These are phyloP conservation scores for Starmerella potacharoeniae DNA, from an alignment of 805 yeast species.

Conservation along the genomic window DNA sequence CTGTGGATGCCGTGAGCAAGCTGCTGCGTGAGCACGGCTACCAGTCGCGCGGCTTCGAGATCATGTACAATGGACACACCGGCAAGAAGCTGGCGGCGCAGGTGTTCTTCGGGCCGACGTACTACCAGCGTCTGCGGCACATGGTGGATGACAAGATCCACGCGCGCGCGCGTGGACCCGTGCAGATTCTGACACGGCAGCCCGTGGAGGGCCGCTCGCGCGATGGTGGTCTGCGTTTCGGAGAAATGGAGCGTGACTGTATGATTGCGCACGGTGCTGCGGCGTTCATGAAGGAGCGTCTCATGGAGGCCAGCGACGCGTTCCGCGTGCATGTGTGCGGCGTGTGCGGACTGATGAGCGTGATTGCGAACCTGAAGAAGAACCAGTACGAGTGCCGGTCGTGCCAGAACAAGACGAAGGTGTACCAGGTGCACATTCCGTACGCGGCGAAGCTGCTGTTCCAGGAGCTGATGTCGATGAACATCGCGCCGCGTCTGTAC, in stretches of 20 bases:
- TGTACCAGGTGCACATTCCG: slow-evolving; percentile 94
- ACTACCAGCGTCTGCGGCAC: slow-evolving; percentile 95
- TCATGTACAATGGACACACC: slow-evolving; percentile 97
- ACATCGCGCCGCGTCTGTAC: slow-evolving; percentile 91
- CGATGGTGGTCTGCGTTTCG: slow-evolving; percentile 98
- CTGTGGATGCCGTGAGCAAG: slow-evolving; percentile 92
- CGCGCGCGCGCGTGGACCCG: slow-evolving; percentile 98
- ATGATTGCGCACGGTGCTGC: slow-evolving; percentile 99
- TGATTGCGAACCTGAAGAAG: slow-evolving; percentile 93
- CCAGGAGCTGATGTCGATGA: slow-evolving; percentile 99
- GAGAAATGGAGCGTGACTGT: slow-evolving; percentile 99
- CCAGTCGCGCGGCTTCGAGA: slow-evolving; percentile 97
- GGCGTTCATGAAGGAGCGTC: slow-evolving; percentile 90
- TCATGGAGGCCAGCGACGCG: slow-evolving; percentile 99
- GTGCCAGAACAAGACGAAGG: slow-evolving; percentile 96
- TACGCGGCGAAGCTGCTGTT: slow-evolving; percentile 95
- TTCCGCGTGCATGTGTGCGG: slow-evolving; percentile 98
- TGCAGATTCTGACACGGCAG: slow-evolving; percentile 93
- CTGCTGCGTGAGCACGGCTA: slow-evolving; percentile 90
- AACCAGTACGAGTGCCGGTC: slow-evolving; percentile 97
- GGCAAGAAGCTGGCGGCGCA: slow-evolving; percentile 97
- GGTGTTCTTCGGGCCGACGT: slow-evolving; percentile 98
- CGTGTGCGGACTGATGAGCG: slow-evolving; percentile 95
- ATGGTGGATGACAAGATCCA: slow-evolving; percentile 99
- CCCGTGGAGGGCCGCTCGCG: slow-evolving; percentile 99